A percentile compares a stretch with the other conserved stretches of the same genome.
These are phyloP conservation scores for Dittrichia graveolens DNA, from an alignment of 129 eudicot genomes.

Conservation along the genomic window DNA sequence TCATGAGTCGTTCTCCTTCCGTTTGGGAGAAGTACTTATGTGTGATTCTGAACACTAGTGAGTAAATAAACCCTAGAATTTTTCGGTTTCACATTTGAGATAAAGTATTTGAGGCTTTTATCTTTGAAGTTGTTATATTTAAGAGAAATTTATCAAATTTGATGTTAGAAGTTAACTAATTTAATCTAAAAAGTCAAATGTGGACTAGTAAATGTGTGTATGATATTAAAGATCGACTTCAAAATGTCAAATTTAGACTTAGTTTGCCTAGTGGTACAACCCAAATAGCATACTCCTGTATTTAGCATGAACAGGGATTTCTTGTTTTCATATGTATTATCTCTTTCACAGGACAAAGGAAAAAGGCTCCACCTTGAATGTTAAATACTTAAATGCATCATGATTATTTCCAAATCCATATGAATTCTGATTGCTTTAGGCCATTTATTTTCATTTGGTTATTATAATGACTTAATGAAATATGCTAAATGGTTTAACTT, in stretches of 20 bases:
- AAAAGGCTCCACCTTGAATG: not conserved
- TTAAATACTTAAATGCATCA: not conserved
- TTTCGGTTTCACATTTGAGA: not conserved
- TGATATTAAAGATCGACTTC: constrained; percentile 23
- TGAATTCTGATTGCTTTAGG: not conserved
- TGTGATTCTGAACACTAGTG: no score
- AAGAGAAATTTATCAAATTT: not conserved
- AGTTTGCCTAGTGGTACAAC: not conserved
- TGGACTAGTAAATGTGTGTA: constrained; percentile 2
- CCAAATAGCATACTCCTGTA: not conserved
- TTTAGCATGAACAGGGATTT: constrained; percentile 1
- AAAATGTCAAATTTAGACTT: constrained; percentile 15
- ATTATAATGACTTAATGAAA: not conserved
- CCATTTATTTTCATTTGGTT: not conserved
- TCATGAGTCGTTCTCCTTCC: not conserved
- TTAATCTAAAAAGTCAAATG: constrained; percentile 1
- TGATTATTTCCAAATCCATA: not conserved
- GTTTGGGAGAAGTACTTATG: no score
- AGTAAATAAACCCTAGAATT: not conserved
- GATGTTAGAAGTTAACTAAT: constrained; percentile 1
- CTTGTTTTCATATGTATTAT: not conserved
- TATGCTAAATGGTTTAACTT: constrained; percentile 5
- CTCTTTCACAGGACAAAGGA: not conserved
- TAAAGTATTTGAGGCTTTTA: not conserved
- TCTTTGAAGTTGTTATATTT: not conserved